Conservation (phyloP, 2,329 filamentous ascomycete genomes). For the Myrmaecium sp. region DNA sequence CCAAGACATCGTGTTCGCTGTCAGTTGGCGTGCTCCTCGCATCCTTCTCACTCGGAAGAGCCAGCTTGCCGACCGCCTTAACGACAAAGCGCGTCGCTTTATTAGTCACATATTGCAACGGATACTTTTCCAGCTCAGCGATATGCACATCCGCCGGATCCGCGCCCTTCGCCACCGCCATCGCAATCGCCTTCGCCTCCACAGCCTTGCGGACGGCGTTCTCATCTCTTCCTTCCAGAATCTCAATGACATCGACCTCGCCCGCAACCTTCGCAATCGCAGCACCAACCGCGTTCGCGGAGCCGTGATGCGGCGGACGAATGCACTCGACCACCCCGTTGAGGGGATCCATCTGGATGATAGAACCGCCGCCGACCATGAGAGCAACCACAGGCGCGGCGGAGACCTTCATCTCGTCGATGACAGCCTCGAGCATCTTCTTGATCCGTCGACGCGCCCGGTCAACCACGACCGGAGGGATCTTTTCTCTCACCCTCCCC, state of each 20-base stretch:
- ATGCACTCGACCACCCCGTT: conserved; percentile 34
- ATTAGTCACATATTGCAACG: conserved; percentile 18
- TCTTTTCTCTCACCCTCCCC: not conserved
- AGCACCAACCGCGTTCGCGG: conserved; percentile 44
- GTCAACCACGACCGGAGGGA: conserved; percentile 7
- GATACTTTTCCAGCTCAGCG: conserved; percentile 28
- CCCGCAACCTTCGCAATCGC: conserved; percentile 40
- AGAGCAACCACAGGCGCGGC: conserved; percentile 34
- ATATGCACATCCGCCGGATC: conserved; percentile 23
- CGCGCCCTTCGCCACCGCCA: conserved; percentile 18
- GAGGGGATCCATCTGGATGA: conserved; percentile 32
- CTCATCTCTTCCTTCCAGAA: conserved; percentile 25
- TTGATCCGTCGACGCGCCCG: conserved; percentile 23
- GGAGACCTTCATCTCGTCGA: conserved; percentile 41
- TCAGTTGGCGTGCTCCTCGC: not conserved
- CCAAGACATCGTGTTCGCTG: conserved; percentile 6
- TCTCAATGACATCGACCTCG: conserved; percentile 31
- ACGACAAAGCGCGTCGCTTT: conserved; percentile 8
- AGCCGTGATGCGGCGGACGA: conserved; percentile 34
- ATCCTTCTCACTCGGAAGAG: conserved; percentile 1
- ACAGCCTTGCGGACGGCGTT: conserved; percentile 21
- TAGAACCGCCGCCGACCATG: conserved; percentile 40
- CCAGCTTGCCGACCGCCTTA: conserved; percentile 4
- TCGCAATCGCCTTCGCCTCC: conserved; percentile 22
- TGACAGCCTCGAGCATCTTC: conserved; percentile 31